Evolutionary conservation across 768 basidiomycete genomes (phyloP), one percentile per base, ranked within the genome.

Genomic region (Leucocoprinus sp.): DNA sequence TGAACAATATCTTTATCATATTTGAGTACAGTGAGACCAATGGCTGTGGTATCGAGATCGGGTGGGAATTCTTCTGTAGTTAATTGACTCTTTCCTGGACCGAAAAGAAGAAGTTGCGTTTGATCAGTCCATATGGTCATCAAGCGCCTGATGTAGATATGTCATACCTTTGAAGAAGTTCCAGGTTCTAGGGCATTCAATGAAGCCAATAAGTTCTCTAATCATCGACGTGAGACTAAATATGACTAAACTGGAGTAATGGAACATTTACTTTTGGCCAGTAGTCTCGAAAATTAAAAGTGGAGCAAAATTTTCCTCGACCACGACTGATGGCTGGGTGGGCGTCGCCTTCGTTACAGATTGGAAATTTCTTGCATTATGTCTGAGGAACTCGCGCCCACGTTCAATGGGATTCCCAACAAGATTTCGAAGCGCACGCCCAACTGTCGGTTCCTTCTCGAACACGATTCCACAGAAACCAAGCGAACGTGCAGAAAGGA

Each of bases 21-120:
- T 48, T 59, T 44, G 22, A 67, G 59, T 21, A 78, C 63, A 1
- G 69, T 74, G 21, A 78, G 57, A 8, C 61, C 77, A 9, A 80
- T 43, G 4, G 79, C 75, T 0, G 79, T 80, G 0, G 77, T 80
- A 49, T 80, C 78, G 21, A 78, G 57, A 56, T 81, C 79, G 47
- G 63, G 66, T 0, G 76, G 76, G 51, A 74, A 77, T 18, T 62
- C 57, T 28, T 67, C 64, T 3, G 73, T 75, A 3, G 74, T 76
- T 4, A 74, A 58, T 22, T 63, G 53, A 6, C 61, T 64, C 41
- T 65, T 61, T 9, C 65, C 68, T 69, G 26, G 26, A 27, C 5
- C 11, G 11, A 27, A 27, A 27, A 27, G 11, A 27, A 27, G 11
- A 5, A 27, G 26, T 11, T n/a, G n/a, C n/a, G n/a, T n/a, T n/a